Evolutionary conservation across 202 grass and related monocot species (phyloP).

Genomic region (Zoysia matrella): DNA sequence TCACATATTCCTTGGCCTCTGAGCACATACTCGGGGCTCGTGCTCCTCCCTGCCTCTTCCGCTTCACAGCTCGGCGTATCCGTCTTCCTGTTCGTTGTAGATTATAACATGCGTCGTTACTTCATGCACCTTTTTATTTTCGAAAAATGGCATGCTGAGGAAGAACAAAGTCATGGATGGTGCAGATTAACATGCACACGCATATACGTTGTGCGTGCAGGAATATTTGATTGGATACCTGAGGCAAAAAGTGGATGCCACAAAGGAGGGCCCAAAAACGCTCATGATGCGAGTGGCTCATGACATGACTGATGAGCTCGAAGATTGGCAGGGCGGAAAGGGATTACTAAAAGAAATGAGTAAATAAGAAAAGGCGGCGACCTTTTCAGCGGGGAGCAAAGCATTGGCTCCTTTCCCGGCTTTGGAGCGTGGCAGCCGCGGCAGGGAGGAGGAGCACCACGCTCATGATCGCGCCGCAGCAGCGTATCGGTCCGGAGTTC

Average conservation of each 20-base stretch:
- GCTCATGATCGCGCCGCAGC: conserved; percentile 38
- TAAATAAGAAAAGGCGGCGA: conserved; percentile 48
- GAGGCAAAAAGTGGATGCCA: not conserved
- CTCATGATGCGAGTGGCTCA: too few species aligned
- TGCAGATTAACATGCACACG: too few species aligned
- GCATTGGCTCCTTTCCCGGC: conserved; percentile 42
- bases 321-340: not conserved
- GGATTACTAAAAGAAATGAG: not conserved
- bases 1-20: conserved; percentile 38
- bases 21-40: conserved; percentile 32
- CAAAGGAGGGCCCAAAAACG: conserved; percentile 8
- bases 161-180: not conserved
- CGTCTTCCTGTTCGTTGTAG: not conserved
- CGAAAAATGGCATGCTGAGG: too few species aligned
- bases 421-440: conserved; percentile 33
- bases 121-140: not conserved
- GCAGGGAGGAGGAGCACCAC: conserved; percentile 5
- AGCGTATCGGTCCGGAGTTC: conserved; percentile 32
- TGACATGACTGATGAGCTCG: conserved; percentile 32
- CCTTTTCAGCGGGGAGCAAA: conserved; percentile 57
- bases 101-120: not conserved
- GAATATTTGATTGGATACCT: conserved; percentile 27
- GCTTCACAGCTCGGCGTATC: not conserved
- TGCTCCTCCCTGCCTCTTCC: not conserved
- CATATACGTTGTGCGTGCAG: not conserved